Base-by-base conservation (phyloP, 306 rosid genomes). In the Pachyrhizus erosus region DNA sequence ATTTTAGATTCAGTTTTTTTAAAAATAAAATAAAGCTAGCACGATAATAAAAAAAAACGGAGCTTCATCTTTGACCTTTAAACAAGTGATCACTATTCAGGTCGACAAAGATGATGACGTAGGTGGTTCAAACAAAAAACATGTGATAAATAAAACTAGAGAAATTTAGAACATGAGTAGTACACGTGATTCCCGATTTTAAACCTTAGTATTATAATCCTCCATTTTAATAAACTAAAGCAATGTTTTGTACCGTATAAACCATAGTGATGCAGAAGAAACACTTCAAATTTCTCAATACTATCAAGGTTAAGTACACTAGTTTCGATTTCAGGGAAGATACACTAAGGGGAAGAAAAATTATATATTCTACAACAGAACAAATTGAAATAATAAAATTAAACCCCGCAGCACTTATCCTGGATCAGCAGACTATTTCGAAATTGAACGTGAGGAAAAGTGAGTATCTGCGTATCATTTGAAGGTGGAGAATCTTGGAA, bases 401-500 rank as follows among this genome's bases (percentile, higher is more conserved):
- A 58, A 18, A 72, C 76, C 75, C 81, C 45, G 79, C 66, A 67
- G 65, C 73, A 61, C 86, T 77, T 67, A 27, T 51, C 74, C 49
- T 33, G 34, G 33, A 75, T 84, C 84, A 39, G 77, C 76, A 68
- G 71, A 83, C 70, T 51, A 81, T 42, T 62, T 70, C 69, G 84
- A 80, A 82, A 78, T 76, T 20, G 43, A 69, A 82, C 76, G 21
- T 11, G 77, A 66, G 14, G 48, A 76, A 48, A 67, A 48, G 64
- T 57, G 58, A 66, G 69, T 14, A 54, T 69, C 45, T 2, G 42
- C 31, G 15, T 55, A 78, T 93, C 94, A 92, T 84, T 93, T 93
- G 94, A 96, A 92, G 78, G 96, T 96, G 57, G 98, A 96, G 54
- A 96, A 87, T 85, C 97, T 93, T 27, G 99, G 99, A 84, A 93